phyloP scores from a whole-genome alignment of 1,139 yeast species.

The Magnusiomyces ingens region DNA sequence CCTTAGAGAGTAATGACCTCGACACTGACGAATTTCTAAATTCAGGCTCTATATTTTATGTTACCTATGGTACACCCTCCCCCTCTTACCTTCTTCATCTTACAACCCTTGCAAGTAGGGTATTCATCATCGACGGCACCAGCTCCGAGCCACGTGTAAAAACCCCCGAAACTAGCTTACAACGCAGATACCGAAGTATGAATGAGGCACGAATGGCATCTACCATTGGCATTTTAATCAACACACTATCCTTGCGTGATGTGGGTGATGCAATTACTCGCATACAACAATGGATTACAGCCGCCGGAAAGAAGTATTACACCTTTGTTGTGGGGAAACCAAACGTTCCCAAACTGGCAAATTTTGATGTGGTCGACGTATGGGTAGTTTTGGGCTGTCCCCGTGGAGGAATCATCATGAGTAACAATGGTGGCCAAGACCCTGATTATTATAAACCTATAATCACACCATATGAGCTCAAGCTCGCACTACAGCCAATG shows the following conservation, averaged over 20 bases:
- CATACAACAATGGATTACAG: slow-evolving; percentile 52
- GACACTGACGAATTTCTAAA: not conserved
- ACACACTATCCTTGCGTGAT: slow-evolving; percentile 73
- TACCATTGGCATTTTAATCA: slow-evolving; percentile 83
- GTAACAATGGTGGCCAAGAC: slow-evolving; percentile 34
- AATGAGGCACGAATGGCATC: slow-evolving; percentile 86
- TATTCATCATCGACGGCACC: slow-evolving; percentile 32
- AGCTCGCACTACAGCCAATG: slow-evolving; percentile 68
- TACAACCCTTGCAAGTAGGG: slow-evolving; percentile 57
- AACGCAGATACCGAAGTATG: slow-evolving; percentile 79
- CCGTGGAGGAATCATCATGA: slow-evolving; percentile 77
- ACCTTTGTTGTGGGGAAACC: slow-evolving; percentile 97
- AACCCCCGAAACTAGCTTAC: slow-evolving; percentile 71
- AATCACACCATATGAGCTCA: slow-evolving; percentile 86
- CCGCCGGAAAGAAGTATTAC: slow-evolving; percentile 85
- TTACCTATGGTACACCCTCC: slow-evolving; percentile 53
- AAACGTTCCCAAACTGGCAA: slow-evolving; percentile 94
- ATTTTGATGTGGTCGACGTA: slow-evolving; percentile 82
- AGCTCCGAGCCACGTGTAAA: slow-evolving; percentile 28
- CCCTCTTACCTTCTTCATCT: slow-evolving; percentile 72
- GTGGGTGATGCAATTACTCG: slow-evolving; percentile 58
- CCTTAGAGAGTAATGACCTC: not conserved
- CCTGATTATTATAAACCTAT: slow-evolving; percentile 83
- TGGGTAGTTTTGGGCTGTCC: slow-evolving; percentile 97
- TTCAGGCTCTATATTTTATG: slow-evolving; percentile 45